Conservation (phyloP, 2,329 filamentous ascomycete genomes). For the Penicillium sp. region DNA sequence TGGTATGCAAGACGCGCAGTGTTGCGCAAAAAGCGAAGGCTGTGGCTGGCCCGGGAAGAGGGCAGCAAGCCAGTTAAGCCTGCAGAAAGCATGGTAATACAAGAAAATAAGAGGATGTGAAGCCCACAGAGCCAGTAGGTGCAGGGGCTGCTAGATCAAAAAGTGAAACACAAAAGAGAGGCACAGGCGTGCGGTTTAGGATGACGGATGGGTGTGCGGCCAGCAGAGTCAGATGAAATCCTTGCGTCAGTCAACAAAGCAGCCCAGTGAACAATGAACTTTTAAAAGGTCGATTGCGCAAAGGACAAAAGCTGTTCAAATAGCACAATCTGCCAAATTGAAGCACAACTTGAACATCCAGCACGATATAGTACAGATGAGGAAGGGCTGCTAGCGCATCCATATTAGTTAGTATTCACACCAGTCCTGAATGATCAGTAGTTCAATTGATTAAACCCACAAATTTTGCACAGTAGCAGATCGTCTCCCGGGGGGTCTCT, state of each 20-base stretch:
- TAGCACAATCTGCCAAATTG: not conserved
- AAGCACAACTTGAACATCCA: not conserved
- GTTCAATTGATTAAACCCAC: not conserved
- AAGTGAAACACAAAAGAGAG: conserved; percentile 7
- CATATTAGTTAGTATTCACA: not conserved
- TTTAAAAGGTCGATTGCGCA: not conserved
- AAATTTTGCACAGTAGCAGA: not conserved
- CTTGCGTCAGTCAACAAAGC: not conserved
- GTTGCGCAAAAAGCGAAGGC: conserved; percentile 6
- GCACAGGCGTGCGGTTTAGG: not conserved
- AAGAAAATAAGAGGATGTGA: conserved; percentile 8
- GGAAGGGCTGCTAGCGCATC: not conserved
- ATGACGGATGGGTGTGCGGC: not conserved
- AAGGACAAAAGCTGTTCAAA: not conserved
- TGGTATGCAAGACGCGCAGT: conserved; percentile 9
- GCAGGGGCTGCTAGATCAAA: not conserved
- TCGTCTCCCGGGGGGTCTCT: conserved; percentile 1
- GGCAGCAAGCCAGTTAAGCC: conserved; percentile 12
- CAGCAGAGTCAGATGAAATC: not conserved
- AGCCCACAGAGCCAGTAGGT: not conserved
- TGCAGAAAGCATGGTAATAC: conserved; percentile 23
- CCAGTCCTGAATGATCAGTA: too few species aligned
- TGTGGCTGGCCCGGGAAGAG: conserved; percentile 13
- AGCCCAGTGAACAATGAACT: not conserved
- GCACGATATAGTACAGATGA: conserved; percentile 1